These are phyloP conservation scores for Sclerotinia spermophila DNA, from an alignment of 2,329 filamentous ascomycete genomes.

Conservation along the genomic window DNA sequence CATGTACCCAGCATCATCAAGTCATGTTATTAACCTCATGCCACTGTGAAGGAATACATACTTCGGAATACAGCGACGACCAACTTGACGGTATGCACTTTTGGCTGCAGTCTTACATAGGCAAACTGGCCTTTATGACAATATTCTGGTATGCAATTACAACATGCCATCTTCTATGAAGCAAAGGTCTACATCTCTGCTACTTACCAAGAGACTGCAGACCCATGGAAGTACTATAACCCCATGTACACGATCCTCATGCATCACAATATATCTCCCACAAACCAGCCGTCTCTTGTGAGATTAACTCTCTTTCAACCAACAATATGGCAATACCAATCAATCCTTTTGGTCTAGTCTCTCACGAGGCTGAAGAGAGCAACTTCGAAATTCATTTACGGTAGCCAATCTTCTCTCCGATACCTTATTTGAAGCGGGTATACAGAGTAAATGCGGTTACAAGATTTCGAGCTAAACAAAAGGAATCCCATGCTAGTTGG, in stretches of 20 bases:
- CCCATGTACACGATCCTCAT: background rate
- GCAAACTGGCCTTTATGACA: background rate
- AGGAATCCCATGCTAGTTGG: constrained; percentile 15
- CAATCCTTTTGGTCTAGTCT: background rate
- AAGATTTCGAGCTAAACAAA: constrained; percentile 15
- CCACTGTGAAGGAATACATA: constrained; percentile 5
- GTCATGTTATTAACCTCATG: constrained; percentile 14
- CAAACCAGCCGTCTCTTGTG: constrained; percentile 3
- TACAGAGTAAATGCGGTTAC: constrained; percentile 5
- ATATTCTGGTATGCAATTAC: constrained; percentile 12
- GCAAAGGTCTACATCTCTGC: background rate
- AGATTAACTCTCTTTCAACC: background rate
- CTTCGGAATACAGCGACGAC: constrained; percentile 10
- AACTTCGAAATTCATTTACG: background rate
- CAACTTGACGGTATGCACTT: constrained; percentile 5
- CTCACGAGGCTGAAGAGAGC: background rate
- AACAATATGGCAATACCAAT: background rate
- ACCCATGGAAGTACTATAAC: background rate
- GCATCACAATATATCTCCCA: constrained; percentile 15
- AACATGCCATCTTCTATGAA: constrained; percentile 13
- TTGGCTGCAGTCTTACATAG: constrained; percentile 4
- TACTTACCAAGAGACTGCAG: constrained; percentile 6
- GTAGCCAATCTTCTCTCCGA: constrained; percentile 12
- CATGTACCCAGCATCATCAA: constrained; percentile 14
- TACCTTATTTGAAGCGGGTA: constrained; percentile 27